Evolutionary conservation across 176 grass and related monocot genomes (phyloP).

Genomic region (Lolium rigidum): DNA sequence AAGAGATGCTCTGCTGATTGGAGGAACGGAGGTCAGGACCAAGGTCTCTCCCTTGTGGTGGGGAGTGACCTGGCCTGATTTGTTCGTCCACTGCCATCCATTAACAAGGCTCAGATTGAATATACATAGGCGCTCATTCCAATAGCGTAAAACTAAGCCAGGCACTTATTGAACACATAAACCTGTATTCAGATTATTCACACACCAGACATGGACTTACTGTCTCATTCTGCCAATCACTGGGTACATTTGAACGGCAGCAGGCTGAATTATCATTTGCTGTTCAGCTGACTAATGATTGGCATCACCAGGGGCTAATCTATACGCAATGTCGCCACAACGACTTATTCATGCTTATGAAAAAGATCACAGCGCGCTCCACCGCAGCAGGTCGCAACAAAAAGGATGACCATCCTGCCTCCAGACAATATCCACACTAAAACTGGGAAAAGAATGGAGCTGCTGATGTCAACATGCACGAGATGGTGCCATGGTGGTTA

Average conservation of each 20-base stretch:
- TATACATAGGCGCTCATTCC: too few relatives aligned
- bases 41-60: too few relatives aligned
- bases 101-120: too few relatives aligned
- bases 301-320: neutral
- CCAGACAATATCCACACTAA: neutral
- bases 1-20: too few relatives aligned
- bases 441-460: slow-evolving; percentile 22
- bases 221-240: neutral
- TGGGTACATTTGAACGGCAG: slow-evolving; percentile 29
- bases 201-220: neutral
- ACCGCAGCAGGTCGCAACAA: slow-evolving; percentile 11
- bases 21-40: too few relatives aligned
- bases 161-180: neutral
- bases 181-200: slow-evolving; percentile 34
- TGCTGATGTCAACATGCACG: neutral
- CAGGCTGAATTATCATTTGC: slow-evolving; percentile 8
- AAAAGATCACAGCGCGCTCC: neutral
- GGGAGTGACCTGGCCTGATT: too few relatives aligned
- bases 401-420: slow-evolving; percentile 27
- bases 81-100: too few relatives aligned
- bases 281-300: neutral
- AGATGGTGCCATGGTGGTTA: neutral
- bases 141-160: too few relatives aligned
- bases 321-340: slow-evolving; percentile 10
- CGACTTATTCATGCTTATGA: slow-evolving; percentile 15